Percentiles rank a stretch among this genome's conserved stretches.
Evolutionary conservation across 1,284 basidiomycete species (phyloP).

Genomic region (Pseudozyma sp.): DNA sequence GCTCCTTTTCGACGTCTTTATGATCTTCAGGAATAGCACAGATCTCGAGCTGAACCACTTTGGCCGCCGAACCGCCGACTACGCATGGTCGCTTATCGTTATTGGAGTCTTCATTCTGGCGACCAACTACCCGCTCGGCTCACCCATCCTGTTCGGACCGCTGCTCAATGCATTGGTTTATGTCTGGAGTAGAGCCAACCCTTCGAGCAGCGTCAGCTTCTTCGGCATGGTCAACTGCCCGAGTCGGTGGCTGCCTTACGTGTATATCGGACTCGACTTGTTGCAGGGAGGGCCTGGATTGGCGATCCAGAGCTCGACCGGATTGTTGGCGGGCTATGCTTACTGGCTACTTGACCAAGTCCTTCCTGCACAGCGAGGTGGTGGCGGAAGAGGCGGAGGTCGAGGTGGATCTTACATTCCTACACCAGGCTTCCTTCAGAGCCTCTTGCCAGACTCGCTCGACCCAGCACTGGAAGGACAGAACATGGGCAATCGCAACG

Average conservation of each 20-base stretch:
- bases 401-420: constrained; percentile 35
- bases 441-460: constrained; percentile 47
- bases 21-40: constrained; percentile 55
- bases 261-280: constrained; percentile 79
- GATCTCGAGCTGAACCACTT: constrained; percentile 60
- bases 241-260: constrained; percentile 77
- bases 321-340: constrained; percentile 79
- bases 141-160: constrained; percentile 76
- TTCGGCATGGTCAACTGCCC: constrained; percentile 70
- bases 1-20: constrained; percentile 61
- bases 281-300: constrained; percentile 76
- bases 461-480: constrained; percentile 52
- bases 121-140: constrained; percentile 77
- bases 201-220: constrained; percentile 43
- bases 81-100: constrained; percentile 58
- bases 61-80: constrained; percentile 56
- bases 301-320: constrained; percentile 76
- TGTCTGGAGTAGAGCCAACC: constrained; percentile 55
- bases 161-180: constrained; percentile 75
- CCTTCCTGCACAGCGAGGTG: constrained; percentile 28
- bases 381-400: constrained; percentile 28
- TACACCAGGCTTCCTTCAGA: constrained; percentile 40
- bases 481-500: constrained; percentile 43
- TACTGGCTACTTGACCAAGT: constrained; percentile 69
- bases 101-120: constrained; percentile 63